A percentile compares a stretch with the other conserved stretches of the same genome.
These are phyloP conservation scores for Monilinia vaccinii-corymbosi DNA, from an alignment of 2,329 filamentous ascomycete genomes.

Conservation along the genomic window DNA sequence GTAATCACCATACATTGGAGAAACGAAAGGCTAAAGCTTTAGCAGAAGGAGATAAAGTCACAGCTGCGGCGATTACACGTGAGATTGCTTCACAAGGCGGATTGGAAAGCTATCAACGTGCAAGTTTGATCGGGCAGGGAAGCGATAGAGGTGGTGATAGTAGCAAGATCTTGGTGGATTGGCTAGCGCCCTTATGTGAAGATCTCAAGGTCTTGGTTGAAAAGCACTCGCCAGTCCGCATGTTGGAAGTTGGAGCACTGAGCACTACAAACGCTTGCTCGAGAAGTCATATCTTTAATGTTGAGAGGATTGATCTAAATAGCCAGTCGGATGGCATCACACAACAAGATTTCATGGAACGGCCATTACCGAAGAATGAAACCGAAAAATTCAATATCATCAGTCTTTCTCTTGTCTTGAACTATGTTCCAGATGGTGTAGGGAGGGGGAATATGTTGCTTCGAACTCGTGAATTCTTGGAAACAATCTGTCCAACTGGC, in stretches of 20 bases:
- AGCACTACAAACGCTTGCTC: conserved; percentile 81
- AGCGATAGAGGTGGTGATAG: conserved; percentile 59
- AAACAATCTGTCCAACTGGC: conserved; percentile 23
- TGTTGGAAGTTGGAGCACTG: conserved; percentile 85
- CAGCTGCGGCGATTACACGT: conserved; percentile 38
- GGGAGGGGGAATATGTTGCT: conserved; percentile 78
- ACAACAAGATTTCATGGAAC: conserved; percentile 90
- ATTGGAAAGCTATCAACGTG: conserved; percentile 54
- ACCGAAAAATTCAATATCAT: conserved; percentile 75
- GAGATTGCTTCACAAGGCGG: conserved; percentile 52
- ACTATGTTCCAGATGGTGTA: conserved; percentile 75
- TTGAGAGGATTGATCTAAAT: conserved; percentile 82
- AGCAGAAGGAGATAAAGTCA: conserved; percentile 42
- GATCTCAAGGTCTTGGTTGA: conserved; percentile 17
- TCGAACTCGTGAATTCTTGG: conserved; percentile 64
- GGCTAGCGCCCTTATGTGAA: conserved; percentile 39
- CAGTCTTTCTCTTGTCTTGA: conserved; percentile 84
- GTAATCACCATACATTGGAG: conserved; percentile 55
- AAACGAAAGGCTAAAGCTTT: conserved; percentile 51
- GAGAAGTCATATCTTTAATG: conserved; percentile 56
- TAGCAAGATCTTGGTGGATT: conserved; percentile 53
- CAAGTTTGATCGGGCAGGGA: conserved; percentile 60
- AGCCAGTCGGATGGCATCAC: conserved; percentile 74
- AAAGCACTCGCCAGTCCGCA: conserved; percentile 38
- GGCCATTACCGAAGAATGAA: conserved; percentile 57